A percentile compares a stretch with the other conserved stretches of the same genome.
Evolutionary conservation across 2,329 filamentous ascomycete genomes (phyloP).

Genomic region (Talaromyces islandicus): DNA sequence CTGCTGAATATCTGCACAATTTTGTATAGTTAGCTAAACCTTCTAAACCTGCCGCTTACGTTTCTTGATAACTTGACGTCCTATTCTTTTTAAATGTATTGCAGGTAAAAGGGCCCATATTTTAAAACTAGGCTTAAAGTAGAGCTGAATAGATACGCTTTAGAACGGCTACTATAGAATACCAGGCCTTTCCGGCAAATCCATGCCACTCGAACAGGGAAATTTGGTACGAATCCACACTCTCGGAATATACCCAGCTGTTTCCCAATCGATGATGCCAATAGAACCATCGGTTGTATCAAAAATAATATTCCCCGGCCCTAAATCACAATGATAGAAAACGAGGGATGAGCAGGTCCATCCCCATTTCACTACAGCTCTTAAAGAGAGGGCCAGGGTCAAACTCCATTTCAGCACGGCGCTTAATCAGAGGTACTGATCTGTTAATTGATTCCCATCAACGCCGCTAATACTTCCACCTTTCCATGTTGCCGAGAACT

Average conservation of each 20-base stretch:
- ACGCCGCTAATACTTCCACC: background rate
- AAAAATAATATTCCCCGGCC: background rate
- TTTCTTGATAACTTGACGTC: no score
- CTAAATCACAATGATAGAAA: conserved; percentile 5
- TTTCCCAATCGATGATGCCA: conserved; percentile 1
- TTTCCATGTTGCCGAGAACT: background rate
- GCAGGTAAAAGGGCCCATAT: no score
- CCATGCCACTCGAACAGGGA: background rate
- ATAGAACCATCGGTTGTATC: background rate
- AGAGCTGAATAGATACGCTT: no score
- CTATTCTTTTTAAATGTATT: no score
- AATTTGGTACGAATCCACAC: background rate
- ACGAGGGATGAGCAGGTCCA: background rate
- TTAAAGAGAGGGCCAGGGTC: background rate
- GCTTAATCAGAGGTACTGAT: background rate
- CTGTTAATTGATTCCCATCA: background rate
- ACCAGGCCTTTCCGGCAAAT: background rate
- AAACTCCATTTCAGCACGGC: background rate
- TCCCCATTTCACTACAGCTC: background rate
- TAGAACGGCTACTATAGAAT: background rate
- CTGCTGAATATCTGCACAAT: no score
- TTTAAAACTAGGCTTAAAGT: no score
- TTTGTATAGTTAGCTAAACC: no score
- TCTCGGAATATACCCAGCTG: background rate
- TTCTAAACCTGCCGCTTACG: no score